Evolutionary conservation across 768 basidiomycete species (phyloP), one percentile per base, ranked within the genome.

Genomic region (Calvatia gigantea): DNA sequence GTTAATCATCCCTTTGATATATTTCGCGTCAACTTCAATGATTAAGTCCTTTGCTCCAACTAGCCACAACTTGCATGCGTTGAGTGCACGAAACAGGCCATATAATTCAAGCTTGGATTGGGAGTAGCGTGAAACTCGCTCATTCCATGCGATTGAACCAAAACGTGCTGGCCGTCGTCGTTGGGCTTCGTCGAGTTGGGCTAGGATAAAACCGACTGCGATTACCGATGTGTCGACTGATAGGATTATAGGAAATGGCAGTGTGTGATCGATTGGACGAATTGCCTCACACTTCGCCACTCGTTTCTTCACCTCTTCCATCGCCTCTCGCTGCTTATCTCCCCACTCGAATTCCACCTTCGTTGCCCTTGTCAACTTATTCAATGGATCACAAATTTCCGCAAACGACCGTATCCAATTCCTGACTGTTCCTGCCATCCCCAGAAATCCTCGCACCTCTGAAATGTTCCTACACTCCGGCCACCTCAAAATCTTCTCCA

Each of bases 1-100:
- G 42, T 75, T 72, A 3, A 78, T 47, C 75, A 76, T 77, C 15
- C 70, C 73, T 46, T 71, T 72, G 9, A 78, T 74, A 51, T 72
- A 71, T 29, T 70, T 63, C 0, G 72, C 75, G 60, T 77, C 72
- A 0, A 71, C 69, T 58, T 76, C 73, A 0, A 78, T 62, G 17
- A 60, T 48, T 0, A 77, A 58, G 0, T 65, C 68, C 35, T 63
- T 59, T 1, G 61, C 56, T 17, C 64, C 62, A 25, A 63, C 48
- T 1, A 65, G 47, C 21, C 58, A 62, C 0, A 62, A 3, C 17
- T 56, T 31, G 14, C 23, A 44, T 17, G 44, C 41, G 7, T 54
- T 53, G 6, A 65, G 48, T 4, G 70, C 66, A 0, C 68, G 59
- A 39, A 62, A 74, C 0, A 75, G 37, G 3, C 75, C 70, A 57